Conservation (phyloP, 2,329 filamentous ascomycete species). For the Ascochyta viciae-villosae region DNA sequence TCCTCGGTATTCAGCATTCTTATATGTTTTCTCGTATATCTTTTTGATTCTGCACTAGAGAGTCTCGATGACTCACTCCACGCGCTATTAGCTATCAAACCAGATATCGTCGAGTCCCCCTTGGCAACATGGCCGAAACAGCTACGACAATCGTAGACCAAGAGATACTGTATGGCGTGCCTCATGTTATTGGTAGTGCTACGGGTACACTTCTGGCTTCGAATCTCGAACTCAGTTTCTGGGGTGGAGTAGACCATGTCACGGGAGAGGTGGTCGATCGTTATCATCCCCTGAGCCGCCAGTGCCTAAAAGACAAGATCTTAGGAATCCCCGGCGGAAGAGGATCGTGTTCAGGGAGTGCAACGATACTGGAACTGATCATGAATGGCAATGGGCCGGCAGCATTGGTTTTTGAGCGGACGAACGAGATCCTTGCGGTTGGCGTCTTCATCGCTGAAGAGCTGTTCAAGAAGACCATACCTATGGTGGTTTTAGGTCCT, state of each 20-base stretch:
- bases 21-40: no score
- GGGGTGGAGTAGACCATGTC: slow-evolving; percentile 53
- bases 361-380: slow-evolving; percentile 55
- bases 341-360: slow-evolving; percentile 57
- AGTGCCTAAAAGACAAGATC: slow-evolving; percentile 41
- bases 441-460: slow-evolving; percentile 55
- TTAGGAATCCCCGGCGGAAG: slow-evolving; percentile 56
- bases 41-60: no score
- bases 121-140: not conserved
- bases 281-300: slow-evolving; percentile 52
- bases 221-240: slow-evolving; percentile 52
- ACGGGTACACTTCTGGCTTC: slow-evolving; percentile 11
- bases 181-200: slow-evolving; percentile 6
- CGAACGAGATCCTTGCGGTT: slow-evolving; percentile 55
- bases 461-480: slow-evolving; percentile 52
- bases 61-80: no score
- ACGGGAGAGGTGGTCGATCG: slow-evolving; percentile 55
- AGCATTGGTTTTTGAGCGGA: slow-evolving; percentile 52
- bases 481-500: slow-evolving; percentile 44
- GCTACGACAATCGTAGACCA: not conserved
- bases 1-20: not conserved
- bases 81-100: not conserved
- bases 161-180: slow-evolving; percentile 1
- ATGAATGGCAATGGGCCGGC: slow-evolving; percentile 49
- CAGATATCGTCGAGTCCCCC: not conserved